Evolutionary conservation across 1,139 yeast species (phyloP).

Genomic region (Yamadazyma mexicana): DNA sequence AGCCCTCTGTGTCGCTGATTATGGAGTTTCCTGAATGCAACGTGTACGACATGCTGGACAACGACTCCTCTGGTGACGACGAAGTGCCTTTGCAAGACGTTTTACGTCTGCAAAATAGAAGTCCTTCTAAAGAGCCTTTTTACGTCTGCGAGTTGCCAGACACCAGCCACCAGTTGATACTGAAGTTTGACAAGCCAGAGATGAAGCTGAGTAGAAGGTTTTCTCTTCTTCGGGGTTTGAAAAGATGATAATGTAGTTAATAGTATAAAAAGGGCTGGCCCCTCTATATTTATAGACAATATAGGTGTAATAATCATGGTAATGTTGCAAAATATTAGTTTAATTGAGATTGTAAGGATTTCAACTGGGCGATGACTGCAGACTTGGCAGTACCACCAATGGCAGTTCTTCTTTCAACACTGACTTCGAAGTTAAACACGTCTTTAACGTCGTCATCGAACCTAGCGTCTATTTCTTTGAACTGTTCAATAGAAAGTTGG

Average conservation of each 20-base stretch:
- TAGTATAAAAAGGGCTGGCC: neutral
- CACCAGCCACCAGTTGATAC: constrained; percentile 8
- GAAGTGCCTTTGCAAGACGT: neutral
- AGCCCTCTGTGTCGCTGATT: constrained; percentile 1
- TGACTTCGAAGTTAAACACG: constrained; percentile 85
- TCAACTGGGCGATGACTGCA: constrained; percentile 80
- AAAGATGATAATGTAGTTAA: no score
- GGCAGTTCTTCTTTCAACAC: constrained; percentile 95
- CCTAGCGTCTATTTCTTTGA: constrained; percentile 73
- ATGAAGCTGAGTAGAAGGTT: neutral
- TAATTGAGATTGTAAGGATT: constrained; percentile 27
- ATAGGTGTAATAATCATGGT: no score
- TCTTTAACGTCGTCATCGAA: constrained; percentile 79
- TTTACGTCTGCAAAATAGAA: neutral
- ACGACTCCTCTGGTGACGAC: neutral
- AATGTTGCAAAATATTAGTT: no score
- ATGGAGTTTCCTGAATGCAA: constrained; percentile 2
- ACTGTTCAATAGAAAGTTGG: constrained; percentile 72
- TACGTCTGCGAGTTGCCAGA: constrained; percentile 6
- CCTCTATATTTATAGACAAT: no score
- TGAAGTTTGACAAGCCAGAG: constrained; percentile 3
- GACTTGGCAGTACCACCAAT: constrained; percentile 95
- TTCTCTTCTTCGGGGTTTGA: no score
- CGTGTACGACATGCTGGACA: neutral
- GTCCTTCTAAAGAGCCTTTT: neutral